phyloP scores from a whole-genome alignment of 768 basidiomycete species.

The Lactarius vividus region DNA sequence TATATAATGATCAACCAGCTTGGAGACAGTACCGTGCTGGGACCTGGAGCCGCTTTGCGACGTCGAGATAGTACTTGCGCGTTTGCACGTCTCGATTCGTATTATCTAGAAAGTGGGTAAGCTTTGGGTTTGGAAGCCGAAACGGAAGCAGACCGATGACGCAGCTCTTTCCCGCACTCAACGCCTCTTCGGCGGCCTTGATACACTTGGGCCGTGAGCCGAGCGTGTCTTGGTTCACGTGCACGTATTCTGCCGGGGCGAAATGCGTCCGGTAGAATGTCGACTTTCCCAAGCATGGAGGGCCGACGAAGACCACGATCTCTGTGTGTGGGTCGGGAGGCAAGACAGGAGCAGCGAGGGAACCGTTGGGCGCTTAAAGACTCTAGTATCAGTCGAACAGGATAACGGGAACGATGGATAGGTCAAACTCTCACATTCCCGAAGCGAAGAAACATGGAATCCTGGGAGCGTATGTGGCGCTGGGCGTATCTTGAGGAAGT shows the following conservation, averaged over 20 bases:
- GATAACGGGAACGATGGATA: not conserved
- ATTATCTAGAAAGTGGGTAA: conserved; percentile 56
- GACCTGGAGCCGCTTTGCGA: conserved; percentile 55
- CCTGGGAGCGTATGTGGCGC: conserved; percentile 55
- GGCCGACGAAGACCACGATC: conserved; percentile 61
- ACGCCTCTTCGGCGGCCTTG: conserved; percentile 52
- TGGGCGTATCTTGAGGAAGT: conserved; percentile 58
- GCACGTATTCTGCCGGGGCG: conserved; percentile 60
- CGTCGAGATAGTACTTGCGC: conserved; percentile 65
- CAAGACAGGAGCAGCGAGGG: conserved; percentile 37
- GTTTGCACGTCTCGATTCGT: conserved; percentile 80
- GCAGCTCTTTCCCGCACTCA: conserved; percentile 59
- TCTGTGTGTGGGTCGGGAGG: conserved; percentile 34
- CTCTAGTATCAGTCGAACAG: conserved; percentile 50
- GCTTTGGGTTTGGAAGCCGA: not conserved
- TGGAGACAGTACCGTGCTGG: conserved; percentile 49
- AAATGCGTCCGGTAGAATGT: conserved; percentile 76
- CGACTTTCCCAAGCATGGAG: conserved; percentile 74
- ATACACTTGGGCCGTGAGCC: conserved; percentile 75
- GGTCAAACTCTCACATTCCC: conserved; percentile 27
- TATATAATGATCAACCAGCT: not conserved
- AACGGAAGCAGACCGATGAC: conserved; percentile 59
- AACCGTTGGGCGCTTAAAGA: conserved; percentile 44
- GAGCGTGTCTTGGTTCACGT: conserved; percentile 86
- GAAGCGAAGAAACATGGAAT: conserved; percentile 56